Percentiles rank a stretch among this genome's conserved stretches.
These are phyloP conservation scores for Plasmodium adleri DNA, from an alignment of 169 alveolate genomes.

Conservation along the genomic window DNA sequence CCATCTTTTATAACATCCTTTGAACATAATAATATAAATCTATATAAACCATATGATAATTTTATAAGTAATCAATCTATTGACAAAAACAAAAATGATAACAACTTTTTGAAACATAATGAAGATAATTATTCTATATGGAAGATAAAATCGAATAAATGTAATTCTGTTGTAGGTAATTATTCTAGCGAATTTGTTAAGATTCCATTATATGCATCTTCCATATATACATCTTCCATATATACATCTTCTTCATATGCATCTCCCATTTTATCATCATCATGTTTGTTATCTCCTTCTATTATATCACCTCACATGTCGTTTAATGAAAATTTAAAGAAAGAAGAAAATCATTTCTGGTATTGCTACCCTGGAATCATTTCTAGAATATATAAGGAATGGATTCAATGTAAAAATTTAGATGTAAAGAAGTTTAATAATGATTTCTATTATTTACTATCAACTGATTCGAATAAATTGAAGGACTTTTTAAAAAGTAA, in stretches of 20 bases:
- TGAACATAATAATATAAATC: too few species aligned
- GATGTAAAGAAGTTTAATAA: conserved; percentile 65
- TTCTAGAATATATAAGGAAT: conserved; percentile 69
- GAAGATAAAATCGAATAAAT: conserved; percentile 30
- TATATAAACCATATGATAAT: too few species aligned
- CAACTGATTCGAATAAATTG: conserved; percentile 32
- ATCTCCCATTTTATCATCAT: too few species aligned
- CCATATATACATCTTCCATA: not conserved
- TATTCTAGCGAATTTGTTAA: conserved; percentile 33
- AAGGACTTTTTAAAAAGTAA: conserved; percentile 47
- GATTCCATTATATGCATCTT: conserved; percentile 29
- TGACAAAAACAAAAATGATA: not conserved
- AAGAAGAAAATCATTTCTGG: conserved; percentile 65
- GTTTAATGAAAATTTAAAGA: conserved; percentile 2
- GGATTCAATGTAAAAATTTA: conserved; percentile 72
- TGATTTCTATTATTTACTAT: conserved; percentile 60
- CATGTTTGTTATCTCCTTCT: too few species aligned
- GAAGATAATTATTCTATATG: conserved; percentile 12
- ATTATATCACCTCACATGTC: not conserved
- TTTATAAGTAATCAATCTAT: not conserved
- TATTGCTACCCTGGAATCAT: conserved; percentile 74
- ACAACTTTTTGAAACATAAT: not conserved
- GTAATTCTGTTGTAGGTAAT: conserved; percentile 37
- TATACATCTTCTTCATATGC: too few species aligned
- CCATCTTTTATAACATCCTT: too few species aligned